Conservation (phyloP, 345 rosid species). For the Eucalyptus camaldulensis region DNA sequence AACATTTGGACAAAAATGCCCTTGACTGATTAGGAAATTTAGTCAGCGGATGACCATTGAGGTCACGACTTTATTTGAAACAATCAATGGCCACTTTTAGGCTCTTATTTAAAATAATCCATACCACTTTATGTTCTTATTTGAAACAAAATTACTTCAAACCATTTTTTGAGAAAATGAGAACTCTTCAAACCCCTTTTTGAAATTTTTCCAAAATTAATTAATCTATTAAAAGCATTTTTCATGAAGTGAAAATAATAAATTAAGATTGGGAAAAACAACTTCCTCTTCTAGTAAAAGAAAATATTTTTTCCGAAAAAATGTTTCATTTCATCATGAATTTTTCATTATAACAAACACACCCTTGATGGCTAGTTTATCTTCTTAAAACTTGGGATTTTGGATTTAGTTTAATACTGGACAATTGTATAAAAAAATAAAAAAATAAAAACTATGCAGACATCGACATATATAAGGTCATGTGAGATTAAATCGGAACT, state of each 20-base stretch:
- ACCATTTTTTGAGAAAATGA: too few species aligned
- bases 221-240: background rate
- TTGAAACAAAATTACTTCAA: too few species aligned
- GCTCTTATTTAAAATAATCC: too few species aligned
- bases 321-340: background rate
- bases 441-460: background rate
- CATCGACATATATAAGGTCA: background rate
- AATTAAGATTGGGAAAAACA: background rate
- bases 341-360: background rate
- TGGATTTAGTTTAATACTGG: background rate
- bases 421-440: background rate
- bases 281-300: background rate
- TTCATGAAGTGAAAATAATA: background rate
- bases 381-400: background rate
- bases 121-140: too few species aligned
- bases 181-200: too few species aligned
- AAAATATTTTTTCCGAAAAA: background rate
- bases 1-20: too few species aligned
- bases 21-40: too few species aligned
- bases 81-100: too few species aligned
- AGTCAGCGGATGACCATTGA: fast-evolving
- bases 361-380: background rate
- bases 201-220: too few species aligned
- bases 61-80: too few species aligned
- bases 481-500: background rate